Base-by-base conservation (phyloP, 1,284 basidiomycete species). In the Tremellales sp. region DNA sequence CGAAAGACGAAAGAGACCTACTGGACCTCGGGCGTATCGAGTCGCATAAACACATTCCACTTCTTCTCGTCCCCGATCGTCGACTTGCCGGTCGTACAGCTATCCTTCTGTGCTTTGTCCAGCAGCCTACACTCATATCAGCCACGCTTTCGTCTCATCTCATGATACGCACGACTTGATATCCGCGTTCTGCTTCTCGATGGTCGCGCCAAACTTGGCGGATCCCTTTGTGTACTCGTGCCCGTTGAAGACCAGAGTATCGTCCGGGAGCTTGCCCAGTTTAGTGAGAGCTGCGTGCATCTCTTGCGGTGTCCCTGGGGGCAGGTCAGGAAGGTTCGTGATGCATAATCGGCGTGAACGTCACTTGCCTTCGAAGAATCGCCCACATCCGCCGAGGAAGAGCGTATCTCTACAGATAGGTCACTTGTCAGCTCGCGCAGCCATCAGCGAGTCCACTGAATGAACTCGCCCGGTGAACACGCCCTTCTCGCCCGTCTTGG, bases 351-450 rank as follows among this genome's bases (percentile, higher is more conserved):
- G 18, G 27, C 19, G 7, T 36, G 41, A 5, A 43, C 25, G n/a
- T n/a, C 8, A 46, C 57, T 43, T 25, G 60, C 68, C 69, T 52
- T 97, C 93, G 64, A 97, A 97, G 79, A 97, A 97, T 6, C 92
- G 82, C n/a, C 94, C 94, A 66, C 88, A 94, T 6, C 93, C 93
- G 4, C 81, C 89, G 54, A 89, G 80, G 76, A 98, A 97, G 41
- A 98, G 82, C 0, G 94, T 97, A 68, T 98, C 94, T 13, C 79
- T 79, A 56, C 7, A 21, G 12, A 2, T 21, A 29, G 19, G 33
- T 13, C n/a, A 19, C 2, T 6, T 26, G 25, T 19, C n/a, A n/a
- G n/a, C n/a, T 24, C 36, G 18, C 32, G 28, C 34, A 29, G 44
- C 28, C 21, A 28, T 39, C 18, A 48, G 35, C 40, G 24, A 27